phyloP scores from a whole-genome alignment of 2,329 filamentous ascomycete species.

The Botrytis porri region DNA sequence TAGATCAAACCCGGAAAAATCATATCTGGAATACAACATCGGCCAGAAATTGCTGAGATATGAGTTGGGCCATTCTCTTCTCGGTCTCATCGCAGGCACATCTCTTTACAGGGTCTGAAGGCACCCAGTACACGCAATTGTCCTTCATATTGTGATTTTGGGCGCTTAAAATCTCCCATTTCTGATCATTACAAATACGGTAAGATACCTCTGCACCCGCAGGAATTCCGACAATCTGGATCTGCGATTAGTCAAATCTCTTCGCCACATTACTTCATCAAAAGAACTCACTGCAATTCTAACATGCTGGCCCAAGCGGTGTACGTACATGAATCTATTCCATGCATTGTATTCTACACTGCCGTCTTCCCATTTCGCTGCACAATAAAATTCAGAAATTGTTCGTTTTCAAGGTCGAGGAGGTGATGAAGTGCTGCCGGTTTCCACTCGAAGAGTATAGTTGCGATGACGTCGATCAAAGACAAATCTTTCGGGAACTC shows the following conservation, averaged over 20 bases:
- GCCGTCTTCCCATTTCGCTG: background rate
- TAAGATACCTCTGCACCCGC: background rate
- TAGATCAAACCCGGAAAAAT: background rate
- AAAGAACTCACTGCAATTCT: background rate
- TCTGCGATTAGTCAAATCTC: background rate
- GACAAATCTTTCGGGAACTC: background rate
- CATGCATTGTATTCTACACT: rapidly evolving
- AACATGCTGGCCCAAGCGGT: background rate
- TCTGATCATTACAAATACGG: background rate
- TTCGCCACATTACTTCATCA: background rate
- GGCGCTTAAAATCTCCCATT: background rate
- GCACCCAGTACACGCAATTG: rapidly evolving
- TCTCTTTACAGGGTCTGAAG: background rate
- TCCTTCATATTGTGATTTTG: rapidly evolving
- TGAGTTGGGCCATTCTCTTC: background rate
- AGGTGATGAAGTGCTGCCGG: background rate
- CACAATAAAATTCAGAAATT: conserved; percentile 10
- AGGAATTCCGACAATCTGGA: background rate
- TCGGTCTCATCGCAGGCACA: background rate
- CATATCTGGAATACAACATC: background rate
- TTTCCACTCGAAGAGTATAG: background rate
- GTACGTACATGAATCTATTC: background rate
- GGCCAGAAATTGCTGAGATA: background rate
- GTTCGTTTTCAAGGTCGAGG: background rate
- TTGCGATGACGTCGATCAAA: background rate